Percentiles rank a stretch among this genome's conserved stretches.
phyloP scores from a whole-genome alignment of 179 eudicot species.

The Silene coronaria region DNA sequence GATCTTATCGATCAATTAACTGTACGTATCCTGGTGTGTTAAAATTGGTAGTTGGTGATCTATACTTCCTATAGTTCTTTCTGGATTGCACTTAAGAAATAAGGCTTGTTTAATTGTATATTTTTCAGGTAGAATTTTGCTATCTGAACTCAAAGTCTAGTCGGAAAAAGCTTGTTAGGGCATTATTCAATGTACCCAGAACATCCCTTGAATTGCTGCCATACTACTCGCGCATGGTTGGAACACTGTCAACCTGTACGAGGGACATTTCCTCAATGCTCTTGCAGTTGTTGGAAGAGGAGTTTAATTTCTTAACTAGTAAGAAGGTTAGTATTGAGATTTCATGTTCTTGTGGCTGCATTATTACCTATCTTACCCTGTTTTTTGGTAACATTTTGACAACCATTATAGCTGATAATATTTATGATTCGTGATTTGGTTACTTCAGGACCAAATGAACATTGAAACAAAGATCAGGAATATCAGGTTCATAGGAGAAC shows the following conservation, averaged over 20 bases:
- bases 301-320: slow-evolving; percentile 75
- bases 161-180: slow-evolving; percentile 91
- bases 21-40: slow-evolving; percentile 35
- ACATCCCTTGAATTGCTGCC: slow-evolving; percentile 91
- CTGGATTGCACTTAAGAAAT: neutral
- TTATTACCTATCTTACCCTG: neutral
- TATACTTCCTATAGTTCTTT: neutral
- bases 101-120: slow-evolving; percentile 22
- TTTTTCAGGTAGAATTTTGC: slow-evolving; percentile 82
- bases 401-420: neutral
- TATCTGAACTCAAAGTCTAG: slow-evolving; percentile 81
- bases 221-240: slow-evolving; percentile 96
- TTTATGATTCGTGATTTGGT: neutral
- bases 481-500: slow-evolving; percentile 94
- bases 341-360: neutral
- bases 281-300: slow-evolving; percentile 89
- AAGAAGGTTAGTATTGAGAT: slow-evolving; percentile 57
- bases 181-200: slow-evolving; percentile 83
- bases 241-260: slow-evolving; percentile 92
- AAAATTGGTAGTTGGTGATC: neutral
- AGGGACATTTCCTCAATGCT: slow-evolving; percentile 84
- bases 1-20: slow-evolving; percentile 94
- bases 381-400: neutral
- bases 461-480: slow-evolving; percentile 92
- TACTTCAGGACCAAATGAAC: slow-evolving; percentile 88